phyloP scores from a whole-genome alignment of 2,329 filamentous ascomycete genomes.

The Beauveria bassiana region DNA sequence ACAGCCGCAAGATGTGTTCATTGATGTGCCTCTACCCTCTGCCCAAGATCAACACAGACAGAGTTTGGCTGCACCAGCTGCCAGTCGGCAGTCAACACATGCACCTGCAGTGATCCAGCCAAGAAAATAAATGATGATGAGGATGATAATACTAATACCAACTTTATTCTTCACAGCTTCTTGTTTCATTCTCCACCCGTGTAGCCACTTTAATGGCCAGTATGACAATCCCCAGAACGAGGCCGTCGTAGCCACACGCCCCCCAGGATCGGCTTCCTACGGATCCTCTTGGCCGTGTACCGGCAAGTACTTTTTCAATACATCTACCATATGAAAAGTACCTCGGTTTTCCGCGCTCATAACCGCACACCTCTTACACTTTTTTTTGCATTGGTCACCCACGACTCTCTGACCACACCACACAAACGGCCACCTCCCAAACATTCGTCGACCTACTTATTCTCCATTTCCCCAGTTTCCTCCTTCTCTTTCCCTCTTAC shows the following conservation, averaged over 20 bases:
- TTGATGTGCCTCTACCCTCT: too few relatives aligned
- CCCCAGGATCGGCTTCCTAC: constrained; percentile 8
- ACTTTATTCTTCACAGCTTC: neutral
- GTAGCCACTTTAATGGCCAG: constrained; percentile 11
- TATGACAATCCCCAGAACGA: neutral
- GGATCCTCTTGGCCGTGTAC: constrained; percentile 8
- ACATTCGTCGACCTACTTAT: constrained; percentile 9
- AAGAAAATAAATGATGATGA: neutral
- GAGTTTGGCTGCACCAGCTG: too few relatives aligned
- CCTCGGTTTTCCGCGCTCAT: neutral
- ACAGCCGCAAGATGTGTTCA: neutral
- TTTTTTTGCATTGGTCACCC: neutral
- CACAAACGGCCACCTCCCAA: constrained; percentile 6
- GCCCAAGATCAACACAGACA: too few relatives aligned
- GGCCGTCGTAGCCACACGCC: neutral
- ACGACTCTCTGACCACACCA: constrained; percentile 4
- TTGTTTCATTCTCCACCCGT: constrained; percentile 8
- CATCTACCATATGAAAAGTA: neutral
- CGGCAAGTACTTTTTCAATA: neutral
- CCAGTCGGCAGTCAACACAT: neutral
- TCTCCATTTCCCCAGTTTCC: neutral
- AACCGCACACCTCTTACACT: constrained; percentile 1
- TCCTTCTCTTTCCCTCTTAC: neutral
- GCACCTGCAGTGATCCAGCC: neutral
- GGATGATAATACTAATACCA: neutral